A percentile compares a stretch with the other conserved stretches of the same genome.
Conservation (phyloP, 768 basidiomycete genomes). For the Hygrocybe coccinea region DNA sequence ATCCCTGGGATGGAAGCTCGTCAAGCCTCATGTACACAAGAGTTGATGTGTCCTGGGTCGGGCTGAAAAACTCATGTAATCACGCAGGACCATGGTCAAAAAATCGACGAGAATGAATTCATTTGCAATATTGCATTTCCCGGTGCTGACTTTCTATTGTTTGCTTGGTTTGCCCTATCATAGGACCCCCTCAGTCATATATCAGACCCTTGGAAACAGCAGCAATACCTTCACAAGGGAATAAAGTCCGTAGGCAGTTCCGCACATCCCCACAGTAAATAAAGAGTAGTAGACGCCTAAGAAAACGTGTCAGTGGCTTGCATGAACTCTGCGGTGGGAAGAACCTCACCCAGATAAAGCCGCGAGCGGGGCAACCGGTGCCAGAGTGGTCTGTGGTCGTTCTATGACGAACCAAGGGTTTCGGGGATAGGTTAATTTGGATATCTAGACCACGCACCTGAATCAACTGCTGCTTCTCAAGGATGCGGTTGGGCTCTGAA, state of each 20-base stretch:
- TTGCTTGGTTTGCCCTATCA: conserved; percentile 2
- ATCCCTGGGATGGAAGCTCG: too few species aligned
- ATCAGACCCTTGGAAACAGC: background rate
- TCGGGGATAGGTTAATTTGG: conserved; percentile 8
- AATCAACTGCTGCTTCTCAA: conserved; percentile 59
- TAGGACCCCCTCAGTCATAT: background rate
- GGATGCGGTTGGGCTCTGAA: conserved; percentile 58
- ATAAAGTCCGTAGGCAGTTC: conserved; percentile 47
- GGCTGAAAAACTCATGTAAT: too few species aligned
- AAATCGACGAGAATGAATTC: too few species aligned
- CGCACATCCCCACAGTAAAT: conserved; percentile 52
- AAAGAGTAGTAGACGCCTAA: conserved; percentile 52
- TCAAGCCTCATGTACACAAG: too few species aligned
- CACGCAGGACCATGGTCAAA: too few species aligned
- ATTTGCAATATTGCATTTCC: too few species aligned
- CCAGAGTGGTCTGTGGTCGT: conserved; percentile 50
- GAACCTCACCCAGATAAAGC: conserved; percentile 57
- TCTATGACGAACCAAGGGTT: conserved; percentile 23
- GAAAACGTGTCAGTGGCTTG: background rate
- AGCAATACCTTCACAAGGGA: conserved; percentile 42
- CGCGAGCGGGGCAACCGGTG: conserved; percentile 56
- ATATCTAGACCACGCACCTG: conserved; percentile 45
- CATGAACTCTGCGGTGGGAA: background rate
- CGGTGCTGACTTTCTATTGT: background rate
- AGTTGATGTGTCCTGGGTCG: too few species aligned